phyloP scores from a whole-genome alignment of 192 early-diverging fungal genomes.

The Coemansia sp. region DNA sequence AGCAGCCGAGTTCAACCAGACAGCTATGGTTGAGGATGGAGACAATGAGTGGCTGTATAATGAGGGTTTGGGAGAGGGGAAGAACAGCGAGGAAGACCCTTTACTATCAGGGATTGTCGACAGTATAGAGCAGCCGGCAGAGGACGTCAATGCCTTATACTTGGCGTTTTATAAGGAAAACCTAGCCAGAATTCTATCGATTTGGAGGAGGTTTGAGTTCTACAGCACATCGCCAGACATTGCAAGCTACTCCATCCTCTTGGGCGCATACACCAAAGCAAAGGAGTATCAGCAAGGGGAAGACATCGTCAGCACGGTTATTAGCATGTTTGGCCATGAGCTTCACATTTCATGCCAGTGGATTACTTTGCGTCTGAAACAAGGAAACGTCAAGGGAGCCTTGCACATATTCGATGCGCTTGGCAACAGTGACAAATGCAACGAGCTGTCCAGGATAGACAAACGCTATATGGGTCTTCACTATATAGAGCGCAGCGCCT shows the following conservation, averaged over 20 bases:
- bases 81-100: not conserved
- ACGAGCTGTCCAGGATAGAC: conserved; percentile 1
- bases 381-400: conserved; percentile 18
- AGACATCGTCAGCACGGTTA: conserved; percentile 14
- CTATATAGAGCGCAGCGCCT: not conserved
- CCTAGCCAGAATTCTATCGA: conserved; percentile 16
- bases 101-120: not conserved
- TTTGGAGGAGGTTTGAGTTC: conserved; percentile 31
- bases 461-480: conserved; percentile 19
- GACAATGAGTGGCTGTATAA: not conserved
- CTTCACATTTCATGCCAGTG: conserved; percentile 14
- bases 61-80: not conserved
- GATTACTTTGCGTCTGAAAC: conserved; percentile 25
- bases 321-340: conserved; percentile 13
- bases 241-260: conserved; percentile 14
- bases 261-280: conserved; percentile 22
- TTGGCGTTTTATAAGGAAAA: conserved; percentile 7
- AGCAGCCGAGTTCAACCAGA: not conserved
- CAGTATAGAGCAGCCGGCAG: not conserved
- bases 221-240: conserved; percentile 6
- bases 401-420: conserved; percentile 23
- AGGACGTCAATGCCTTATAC: not conserved
- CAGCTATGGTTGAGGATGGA: not conserved
- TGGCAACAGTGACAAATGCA: conserved; percentile 13
- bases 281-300: conserved; percentile 18